Conservation (phyloP, 1,284 basidiomycete genomes). For the Leccinum pachyderme region DNA sequence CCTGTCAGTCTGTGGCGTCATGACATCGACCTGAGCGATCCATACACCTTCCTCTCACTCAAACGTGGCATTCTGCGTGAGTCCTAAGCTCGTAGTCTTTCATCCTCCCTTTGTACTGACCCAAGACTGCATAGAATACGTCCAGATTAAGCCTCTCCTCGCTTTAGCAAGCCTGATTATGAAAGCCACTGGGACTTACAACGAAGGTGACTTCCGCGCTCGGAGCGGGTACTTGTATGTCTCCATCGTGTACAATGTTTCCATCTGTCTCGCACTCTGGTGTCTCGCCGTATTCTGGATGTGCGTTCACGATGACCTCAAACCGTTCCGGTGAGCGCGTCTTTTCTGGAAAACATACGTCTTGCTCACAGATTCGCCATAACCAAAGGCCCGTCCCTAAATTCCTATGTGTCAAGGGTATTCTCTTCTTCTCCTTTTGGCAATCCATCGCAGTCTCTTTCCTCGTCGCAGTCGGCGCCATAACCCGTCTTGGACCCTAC, state of each 20-base stretch:
- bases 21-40: conserved; percentile 89
- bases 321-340: conserved; percentile 73
- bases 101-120: conserved; percentile 4
- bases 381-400: conserved; percentile 74
- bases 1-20: conserved; percentile 76
- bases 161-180: conserved; percentile 83
- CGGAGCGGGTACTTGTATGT: conserved; percentile 92
- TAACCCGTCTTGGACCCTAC: conserved; percentile 83
- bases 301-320: conserved; percentile 81
- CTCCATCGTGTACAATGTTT: conserved; percentile 77
- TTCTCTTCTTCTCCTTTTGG: conserved; percentile 99
- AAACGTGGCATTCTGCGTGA: conserved; percentile 93
- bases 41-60: conserved; percentile 90
- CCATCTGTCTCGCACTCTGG: conserved; percentile 75
- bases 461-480: conserved; percentile 78
- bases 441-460: conserved; percentile 87
- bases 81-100: conserved; percentile 32
- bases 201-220: conserved; percentile 83
- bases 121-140: conserved; percentile 71
- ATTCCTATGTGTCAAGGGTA: conserved; percentile 97
- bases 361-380: neutral
- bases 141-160: conserved; percentile 92
- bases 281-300: conserved; percentile 96
- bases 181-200: conserved; percentile 85
- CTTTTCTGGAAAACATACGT: neutral